Evolutionary conservation across 2,329 filamentous ascomycete genomes (phyloP).

Genomic region (Fusarium neocosmosporiellum): DNA sequence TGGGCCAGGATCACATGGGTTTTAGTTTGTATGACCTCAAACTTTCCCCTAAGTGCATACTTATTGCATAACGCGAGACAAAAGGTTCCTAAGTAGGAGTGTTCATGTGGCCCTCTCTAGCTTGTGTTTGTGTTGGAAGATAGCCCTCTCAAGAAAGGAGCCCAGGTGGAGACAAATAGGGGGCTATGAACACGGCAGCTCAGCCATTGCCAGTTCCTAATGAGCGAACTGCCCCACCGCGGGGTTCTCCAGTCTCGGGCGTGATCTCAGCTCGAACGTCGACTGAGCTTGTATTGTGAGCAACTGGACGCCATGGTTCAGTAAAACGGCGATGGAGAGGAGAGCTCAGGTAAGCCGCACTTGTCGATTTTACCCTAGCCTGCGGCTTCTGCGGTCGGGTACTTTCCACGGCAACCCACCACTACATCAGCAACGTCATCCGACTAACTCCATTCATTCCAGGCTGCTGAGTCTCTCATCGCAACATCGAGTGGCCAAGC

Average conservation of each 20-base stretch:
- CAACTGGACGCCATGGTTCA: conserved; percentile 39
- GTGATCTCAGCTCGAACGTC: conserved; percentile 13
- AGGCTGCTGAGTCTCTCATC: conserved; percentile 55
- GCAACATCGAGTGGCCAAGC: conserved; percentile 55
- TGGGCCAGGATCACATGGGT: conserved; percentile 1
- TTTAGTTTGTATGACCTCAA: not conserved
- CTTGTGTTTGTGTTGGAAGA: not conserved
- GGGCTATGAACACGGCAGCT: conserved; percentile 3
- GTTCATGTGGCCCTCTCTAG: not conserved
- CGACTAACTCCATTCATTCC: conserved; percentile 10
- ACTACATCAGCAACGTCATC: not conserved
- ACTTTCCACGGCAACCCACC: not conserved
- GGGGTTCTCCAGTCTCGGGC: conserved; percentile 19
- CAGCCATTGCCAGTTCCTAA: conserved; percentile 6
- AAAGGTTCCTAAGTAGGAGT: not conserved
- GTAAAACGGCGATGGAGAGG: conserved; percentile 49
- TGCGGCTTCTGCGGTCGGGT: not conserved
- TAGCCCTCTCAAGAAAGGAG: not conserved
- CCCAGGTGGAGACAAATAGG: conserved; percentile 21
- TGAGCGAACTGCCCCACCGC: conserved; percentile 23
- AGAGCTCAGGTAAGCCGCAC: conserved; percentile 49
- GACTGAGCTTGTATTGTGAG: conserved; percentile 17
- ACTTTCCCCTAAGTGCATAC: not conserved
- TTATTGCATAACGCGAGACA: not conserved
- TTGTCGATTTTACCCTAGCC: not conserved